These are phyloP conservation scores for Maudiozyma humilis DNA, from an alignment of 1,139 yeast genomes.

Conservation along the genomic window DNA sequence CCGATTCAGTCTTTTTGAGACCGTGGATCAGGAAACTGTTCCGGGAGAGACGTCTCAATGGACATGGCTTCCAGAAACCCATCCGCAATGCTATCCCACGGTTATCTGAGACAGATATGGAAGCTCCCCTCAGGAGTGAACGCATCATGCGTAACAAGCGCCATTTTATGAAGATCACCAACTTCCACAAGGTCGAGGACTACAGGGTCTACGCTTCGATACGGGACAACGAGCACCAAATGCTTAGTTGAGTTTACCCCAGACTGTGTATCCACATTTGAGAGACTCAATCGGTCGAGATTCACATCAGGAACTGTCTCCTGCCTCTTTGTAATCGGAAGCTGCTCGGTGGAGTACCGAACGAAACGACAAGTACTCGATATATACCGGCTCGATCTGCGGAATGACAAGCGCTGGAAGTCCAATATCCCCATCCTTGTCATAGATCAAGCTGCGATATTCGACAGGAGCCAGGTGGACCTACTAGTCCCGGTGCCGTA, in stretches of 20 bases:
- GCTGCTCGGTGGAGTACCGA: constrained; percentile 14
- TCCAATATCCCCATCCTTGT: constrained; percentile 15
- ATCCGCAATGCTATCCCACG: constrained; percentile 10
- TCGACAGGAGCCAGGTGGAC: constrained; percentile 22
- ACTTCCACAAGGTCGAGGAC: constrained; percentile 17
- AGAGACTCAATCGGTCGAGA: constrained; percentile 16
- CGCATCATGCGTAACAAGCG: constrained; percentile 9
- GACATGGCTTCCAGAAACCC: constrained; percentile 6
- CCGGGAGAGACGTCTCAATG: constrained; percentile 6
- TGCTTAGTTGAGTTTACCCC: constrained; percentile 29
- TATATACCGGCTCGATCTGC: background rate
- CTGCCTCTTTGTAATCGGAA: constrained; percentile 22
- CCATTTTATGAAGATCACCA: constrained; percentile 20
- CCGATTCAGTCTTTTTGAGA: constrained; percentile 14
- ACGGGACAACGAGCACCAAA: constrained; percentile 15
- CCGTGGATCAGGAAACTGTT: constrained; percentile 18
- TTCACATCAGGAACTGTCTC: constrained; percentile 21
- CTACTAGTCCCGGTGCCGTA: constrained; percentile 13
- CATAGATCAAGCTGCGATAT: constrained; percentile 18
- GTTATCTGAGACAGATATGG: constrained; percentile 8
- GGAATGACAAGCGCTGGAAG: background rate
- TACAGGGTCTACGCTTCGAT: constrained; percentile 20
- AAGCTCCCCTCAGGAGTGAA: constrained; percentile 8
- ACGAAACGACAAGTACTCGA: constrained; percentile 7
- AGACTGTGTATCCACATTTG: constrained; percentile 22